phyloP scores from a whole-genome alignment of 1,284 basidiomycete species.

The Sanghuangporus weigelae region DNA sequence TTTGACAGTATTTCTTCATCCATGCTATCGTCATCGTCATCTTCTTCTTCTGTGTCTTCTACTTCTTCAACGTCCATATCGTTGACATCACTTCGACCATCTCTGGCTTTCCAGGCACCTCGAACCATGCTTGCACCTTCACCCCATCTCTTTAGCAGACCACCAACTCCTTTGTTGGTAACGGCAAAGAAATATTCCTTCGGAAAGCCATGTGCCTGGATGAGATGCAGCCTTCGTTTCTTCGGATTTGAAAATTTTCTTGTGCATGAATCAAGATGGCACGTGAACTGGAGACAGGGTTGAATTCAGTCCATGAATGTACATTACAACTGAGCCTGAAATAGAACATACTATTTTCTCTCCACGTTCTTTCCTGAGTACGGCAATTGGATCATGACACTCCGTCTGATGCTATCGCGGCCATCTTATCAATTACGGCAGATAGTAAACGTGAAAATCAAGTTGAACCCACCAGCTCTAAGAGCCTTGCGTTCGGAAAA shows the following conservation, averaged over 20 bases:
- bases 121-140: slow-evolving; percentile 74
- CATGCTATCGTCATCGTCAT: slow-evolving; percentile 28
- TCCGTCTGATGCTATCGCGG: slow-evolving; percentile 72
- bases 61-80: slow-evolving; percentile 27
- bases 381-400: slow-evolving; percentile 79
- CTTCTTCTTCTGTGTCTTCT: slow-evolving; percentile 23
- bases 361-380: slow-evolving; percentile 71
- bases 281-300: slow-evolving; percentile 61
- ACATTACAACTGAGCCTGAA: slow-evolving; percentile 3
- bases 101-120: slow-evolving; percentile 59
- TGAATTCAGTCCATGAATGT: slow-evolving; percentile 2
- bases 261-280: slow-evolving; percentile 63
- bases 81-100: slow-evolving; percentile 20
- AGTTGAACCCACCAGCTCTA: slow-evolving; percentile 65
- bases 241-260: slow-evolving; percentile 73
- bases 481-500: slow-evolving; percentile 77
- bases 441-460: background rate
- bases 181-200: slow-evolving; percentile 86
- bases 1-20: slow-evolving; percentile 21
- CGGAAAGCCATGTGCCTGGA: slow-evolving; percentile 77
- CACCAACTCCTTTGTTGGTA: slow-evolving; percentile 83
- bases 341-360: slow-evolving; percentile 73
- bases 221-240: slow-evolving; percentile 73
- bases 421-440: background rate
- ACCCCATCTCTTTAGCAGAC: slow-evolving; percentile 68